phyloP scores from a whole-genome alignment of 2,329 filamentous ascomycete genomes.

The Colletotrichum higginsianum region DNA sequence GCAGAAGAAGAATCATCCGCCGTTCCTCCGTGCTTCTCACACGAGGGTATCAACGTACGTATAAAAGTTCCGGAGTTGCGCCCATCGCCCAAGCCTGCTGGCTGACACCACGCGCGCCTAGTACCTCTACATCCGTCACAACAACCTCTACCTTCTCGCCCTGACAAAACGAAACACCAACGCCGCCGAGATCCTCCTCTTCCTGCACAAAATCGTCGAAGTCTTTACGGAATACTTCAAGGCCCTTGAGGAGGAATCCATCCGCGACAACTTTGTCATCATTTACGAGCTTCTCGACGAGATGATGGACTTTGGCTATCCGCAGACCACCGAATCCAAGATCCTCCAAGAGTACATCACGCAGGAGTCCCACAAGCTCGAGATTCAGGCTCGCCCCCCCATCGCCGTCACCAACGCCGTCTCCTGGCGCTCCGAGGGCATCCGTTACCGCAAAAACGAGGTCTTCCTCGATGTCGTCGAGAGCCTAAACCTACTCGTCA shows the following conservation, averaged over 20 bases:
- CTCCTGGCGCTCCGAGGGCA: conserved; percentile 97
- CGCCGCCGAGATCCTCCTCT: conserved; percentile 97
- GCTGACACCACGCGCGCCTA: conserved; percentile 53
- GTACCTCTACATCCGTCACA: conserved; percentile 99
- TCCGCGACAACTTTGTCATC: conserved; percentile 98
- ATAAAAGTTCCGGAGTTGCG: background rate
- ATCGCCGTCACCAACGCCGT: conserved; percentile 99
- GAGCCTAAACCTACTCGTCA: conserved; percentile 95
- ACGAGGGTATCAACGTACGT: conserved; percentile 97
- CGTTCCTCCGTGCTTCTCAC: conserved; percentile 96
- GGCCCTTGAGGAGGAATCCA: conserved; percentile 97
- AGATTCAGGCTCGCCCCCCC: conserved; percentile 94
- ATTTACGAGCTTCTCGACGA: conserved; percentile 99
- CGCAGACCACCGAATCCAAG: conserved; percentile 98
- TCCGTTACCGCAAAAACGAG: conserved; percentile 98
- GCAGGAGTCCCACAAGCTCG: conserved; percentile 98
- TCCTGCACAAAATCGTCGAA: conserved; percentile 97
- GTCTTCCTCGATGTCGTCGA: conserved; percentile 98
- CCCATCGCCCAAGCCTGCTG: conserved; percentile 40
- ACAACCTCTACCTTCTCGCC: conserved; percentile 98
- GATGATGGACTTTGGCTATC: conserved; percentile 99
- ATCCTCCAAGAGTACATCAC: conserved; percentile 99
- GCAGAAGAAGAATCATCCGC: conserved; percentile 99
- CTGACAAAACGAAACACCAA: conserved; percentile 99
- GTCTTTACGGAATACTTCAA: conserved; percentile 99